phyloP scores from a whole-genome alignment of 805 yeast species.

The Candida suzukii region DNA sequence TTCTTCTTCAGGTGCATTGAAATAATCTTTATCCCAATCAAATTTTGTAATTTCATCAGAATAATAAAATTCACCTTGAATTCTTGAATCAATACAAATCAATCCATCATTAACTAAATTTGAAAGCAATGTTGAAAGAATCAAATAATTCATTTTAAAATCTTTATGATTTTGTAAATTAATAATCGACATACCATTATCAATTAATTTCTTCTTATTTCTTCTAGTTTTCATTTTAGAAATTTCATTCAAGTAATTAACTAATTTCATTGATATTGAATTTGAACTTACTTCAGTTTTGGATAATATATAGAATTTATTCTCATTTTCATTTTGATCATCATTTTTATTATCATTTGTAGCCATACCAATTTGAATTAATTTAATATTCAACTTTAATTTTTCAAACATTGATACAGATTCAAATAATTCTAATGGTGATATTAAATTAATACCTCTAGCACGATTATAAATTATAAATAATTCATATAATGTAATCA shows the following conservation, averaged over 20 bases:
- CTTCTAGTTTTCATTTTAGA: neutral
- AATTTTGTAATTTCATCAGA: conserved; percentile 18
- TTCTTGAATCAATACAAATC: conserved; percentile 20
- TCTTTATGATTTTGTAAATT: conserved; percentile 19
- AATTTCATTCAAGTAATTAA: conserved; percentile 7
- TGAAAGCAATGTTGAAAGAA: conserved; percentile 20
- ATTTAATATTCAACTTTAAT: conserved; percentile 26
- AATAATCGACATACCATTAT: conserved; percentile 20
- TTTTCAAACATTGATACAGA: conserved; percentile 52
- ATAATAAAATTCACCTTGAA: conserved; percentile 24
- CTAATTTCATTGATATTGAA: conserved; percentile 16
- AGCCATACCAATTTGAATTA: conserved; percentile 31
- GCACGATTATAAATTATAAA: conserved; percentile 60
- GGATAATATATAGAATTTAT: conserved; percentile 20
- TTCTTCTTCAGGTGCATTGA: conserved; percentile 1
- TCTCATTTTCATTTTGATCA: conserved; percentile 18
- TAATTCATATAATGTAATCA: conserved; percentile 54
- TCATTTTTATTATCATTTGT: conserved; percentile 18
- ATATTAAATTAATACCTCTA: conserved; percentile 57
- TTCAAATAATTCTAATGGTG: conserved; percentile 59
- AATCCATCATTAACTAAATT: conserved; percentile 16
- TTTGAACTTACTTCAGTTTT: conserved; percentile 14
- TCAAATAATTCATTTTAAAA: conserved; percentile 22
- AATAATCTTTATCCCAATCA: conserved; percentile 11
- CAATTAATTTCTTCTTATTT: neutral